phyloP scores from a whole-genome alignment of 805 yeast species.

The Teunomyces cretensis region DNA sequence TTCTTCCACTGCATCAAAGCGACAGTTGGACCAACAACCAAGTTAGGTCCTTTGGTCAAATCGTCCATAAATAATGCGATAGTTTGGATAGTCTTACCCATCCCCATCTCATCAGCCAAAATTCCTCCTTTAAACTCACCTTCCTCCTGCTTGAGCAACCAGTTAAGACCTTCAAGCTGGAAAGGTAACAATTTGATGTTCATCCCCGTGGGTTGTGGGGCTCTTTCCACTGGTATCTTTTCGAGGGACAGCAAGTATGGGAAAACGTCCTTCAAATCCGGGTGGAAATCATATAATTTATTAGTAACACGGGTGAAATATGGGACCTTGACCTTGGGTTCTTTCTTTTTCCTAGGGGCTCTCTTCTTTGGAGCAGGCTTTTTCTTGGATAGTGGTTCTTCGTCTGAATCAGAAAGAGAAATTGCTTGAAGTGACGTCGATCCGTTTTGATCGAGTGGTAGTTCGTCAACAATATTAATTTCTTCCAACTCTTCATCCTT shows the following conservation, averaged over 20 bases:
- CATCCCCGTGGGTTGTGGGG: conserved; percentile 79
- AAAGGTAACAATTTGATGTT: conserved; percentile 76
- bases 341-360: conserved; percentile 31
- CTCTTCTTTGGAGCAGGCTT: conserved; percentile 18
- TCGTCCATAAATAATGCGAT: conserved; percentile 82
- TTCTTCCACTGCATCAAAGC: conserved; percentile 97
- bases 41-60: conserved; percentile 62
- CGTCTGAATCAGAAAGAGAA: conserved; percentile 28
- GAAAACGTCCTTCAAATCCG: conserved; percentile 72
- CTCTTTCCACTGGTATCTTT: conserved; percentile 50
- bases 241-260: conserved; percentile 54
- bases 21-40: conserved; percentile 98
- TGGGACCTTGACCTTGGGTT: conserved; percentile 58
- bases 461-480: conserved; percentile 23
- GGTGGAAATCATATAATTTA: conserved; percentile 71
- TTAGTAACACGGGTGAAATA: conserved; percentile 69
- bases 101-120: conserved; percentile 98
- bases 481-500: conserved; percentile 42
- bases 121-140: conserved; percentile 84
- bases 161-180: conserved; percentile 88
- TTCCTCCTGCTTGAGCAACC: conserved; percentile 84
- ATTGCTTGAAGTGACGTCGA: conserved; percentile 9
- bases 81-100: conserved; percentile 98
- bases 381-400: conserved; percentile 15
- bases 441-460: conserved; percentile 6